Evolutionary conservation across 2,329 filamentous ascomycete genomes (phyloP).

Genomic region (Teratosphaeria gauchensis): DNA sequence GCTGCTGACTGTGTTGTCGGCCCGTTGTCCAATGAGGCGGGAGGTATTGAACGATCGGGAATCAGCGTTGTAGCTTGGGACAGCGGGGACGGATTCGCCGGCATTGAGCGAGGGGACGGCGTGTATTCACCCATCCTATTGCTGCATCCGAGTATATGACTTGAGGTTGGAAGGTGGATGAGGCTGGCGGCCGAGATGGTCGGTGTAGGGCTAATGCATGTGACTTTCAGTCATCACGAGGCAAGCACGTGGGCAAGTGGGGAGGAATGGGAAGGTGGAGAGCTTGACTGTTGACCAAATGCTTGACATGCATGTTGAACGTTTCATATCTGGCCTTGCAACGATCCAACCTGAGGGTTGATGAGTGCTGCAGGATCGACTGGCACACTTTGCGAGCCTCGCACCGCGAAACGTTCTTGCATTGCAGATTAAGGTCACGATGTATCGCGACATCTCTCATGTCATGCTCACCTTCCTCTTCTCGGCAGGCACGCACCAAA

Average conservation of each 20-base stretch:
- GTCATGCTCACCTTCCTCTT: too few relatives aligned
- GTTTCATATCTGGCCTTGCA: not conserved
- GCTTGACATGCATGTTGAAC: not conserved
- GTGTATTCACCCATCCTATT: not conserved
- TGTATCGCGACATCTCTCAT: too few relatives aligned
- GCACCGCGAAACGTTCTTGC: too few relatives aligned
- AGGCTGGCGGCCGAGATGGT: not conserved
- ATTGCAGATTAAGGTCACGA: too few relatives aligned
- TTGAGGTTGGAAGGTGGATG: not conserved
- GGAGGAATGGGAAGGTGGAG: not conserved
- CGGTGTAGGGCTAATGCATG: not conserved
- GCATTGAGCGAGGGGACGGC: slow-evolving; percentile 13
- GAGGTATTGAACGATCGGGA: slow-evolving; percentile 18
- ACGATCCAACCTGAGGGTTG: too few relatives aligned
- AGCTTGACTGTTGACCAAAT: not conserved
- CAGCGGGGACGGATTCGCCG: slow-evolving; percentile 5
- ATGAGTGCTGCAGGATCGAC: too few relatives aligned
- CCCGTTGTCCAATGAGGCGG: slow-evolving; percentile 11
- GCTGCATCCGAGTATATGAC: not conserved
- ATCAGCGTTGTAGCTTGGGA: slow-evolving; percentile 7
- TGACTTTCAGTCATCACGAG: not conserved
- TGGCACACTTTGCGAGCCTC: too few relatives aligned
- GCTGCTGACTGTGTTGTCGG: slow-evolving; percentile 2
- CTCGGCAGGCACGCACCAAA: too few relatives aligned
- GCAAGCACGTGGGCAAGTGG: not conserved